Evolutionary conservation across 805 yeast species (phyloP), one percentile per base, ranked within the genome.

Genomic region (Metschnikowia kunwiensis): DNA sequence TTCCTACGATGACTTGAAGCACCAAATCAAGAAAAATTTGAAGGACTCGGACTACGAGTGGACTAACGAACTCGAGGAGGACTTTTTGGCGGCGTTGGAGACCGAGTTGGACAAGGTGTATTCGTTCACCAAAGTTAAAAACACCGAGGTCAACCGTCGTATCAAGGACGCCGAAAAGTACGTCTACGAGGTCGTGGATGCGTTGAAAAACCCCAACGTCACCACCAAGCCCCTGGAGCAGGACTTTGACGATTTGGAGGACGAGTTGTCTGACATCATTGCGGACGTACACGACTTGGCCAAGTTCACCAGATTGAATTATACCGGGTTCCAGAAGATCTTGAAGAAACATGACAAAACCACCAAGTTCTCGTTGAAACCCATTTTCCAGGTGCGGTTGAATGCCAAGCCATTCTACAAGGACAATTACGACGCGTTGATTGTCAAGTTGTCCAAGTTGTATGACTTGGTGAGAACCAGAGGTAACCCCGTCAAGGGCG

Each of bases 231-330:
- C 71, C 4, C 62, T 54, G 38, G 73, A 67, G 42, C 69, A 61
- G 50, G 70, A 65, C 43, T 58, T 63, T 38, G 69, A 66, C 41
- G 72, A 67, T 32, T 60, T 62, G 49, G 73, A 68, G 53, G 64
- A 63, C 35, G 70, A 63, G 36, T 57, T 68, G 36, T 55, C 64
- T 21, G 96, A 89, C 51, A 81, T 93, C 51, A 89, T 93, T 61
- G 96, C 97, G 15, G 97, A 89, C 64, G 96, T 93, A 29, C 97
- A 93, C 56, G 98, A 93, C 61, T 74, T 93, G 54, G 96, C 96
- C 47, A 91, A 91, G 60, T 93, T 86, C 61, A 78, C 96, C 13
- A 76, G 95, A 44, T 75, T 93, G 57, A 93, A 93, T 63, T 93
- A 93, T 68, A 89, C 96, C 14, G 98, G 98, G 2, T 93, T 93